These are phyloP conservation scores for Odontarrhena argentea DNA, from an alignment of 345 rosid genomes.

Conservation along the genomic window DNA sequence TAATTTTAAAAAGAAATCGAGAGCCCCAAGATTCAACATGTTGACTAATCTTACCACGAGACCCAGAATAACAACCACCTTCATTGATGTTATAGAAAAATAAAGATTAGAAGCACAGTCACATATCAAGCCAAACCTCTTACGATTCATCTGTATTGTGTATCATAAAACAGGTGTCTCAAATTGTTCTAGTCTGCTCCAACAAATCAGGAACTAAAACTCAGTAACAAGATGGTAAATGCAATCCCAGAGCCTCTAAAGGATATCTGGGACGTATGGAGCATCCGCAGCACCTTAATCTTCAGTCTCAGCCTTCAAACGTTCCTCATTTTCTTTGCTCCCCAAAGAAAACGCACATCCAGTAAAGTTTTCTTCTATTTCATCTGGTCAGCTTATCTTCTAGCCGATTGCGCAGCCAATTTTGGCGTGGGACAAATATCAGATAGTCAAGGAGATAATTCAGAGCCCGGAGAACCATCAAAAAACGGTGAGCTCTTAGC, in stretches of 20 bases:
- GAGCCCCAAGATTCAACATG: too few relatives aligned
- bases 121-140: too few relatives aligned
- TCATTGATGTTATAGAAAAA: too few relatives aligned
- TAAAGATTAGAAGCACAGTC: too few relatives aligned
- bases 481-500: slow-evolving; percentile 13
- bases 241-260: slow-evolving; percentile 31
- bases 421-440: slow-evolving; percentile 34
- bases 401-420: slow-evolving; percentile 29
- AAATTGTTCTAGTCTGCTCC: too few relatives aligned
- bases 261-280: slow-evolving; percentile 53
- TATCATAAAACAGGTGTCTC: too few relatives aligned
- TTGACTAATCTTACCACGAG: too few relatives aligned
- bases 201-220: too few relatives aligned
- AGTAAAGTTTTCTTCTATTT: neutral
- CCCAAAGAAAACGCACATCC: slow-evolving; percentile 20
- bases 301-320: slow-evolving; percentile 36
- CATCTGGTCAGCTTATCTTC: slow-evolving; percentile 38
- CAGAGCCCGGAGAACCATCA: neutral
- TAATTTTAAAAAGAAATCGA: too few relatives aligned
- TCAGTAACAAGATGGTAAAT: neutral
- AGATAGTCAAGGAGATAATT: slow-evolving; percentile 8
- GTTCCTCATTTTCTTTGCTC: slow-evolving; percentile 23
- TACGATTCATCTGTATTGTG: too few relatives aligned
- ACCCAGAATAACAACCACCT: too few relatives aligned
- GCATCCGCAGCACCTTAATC: slow-evolving; percentile 53